Percentiles rank a stretch among this genome's conserved stretches.
phyloP scores from a whole-genome alignment of 805 yeast species.

The Suhomyces sp. region DNA sequence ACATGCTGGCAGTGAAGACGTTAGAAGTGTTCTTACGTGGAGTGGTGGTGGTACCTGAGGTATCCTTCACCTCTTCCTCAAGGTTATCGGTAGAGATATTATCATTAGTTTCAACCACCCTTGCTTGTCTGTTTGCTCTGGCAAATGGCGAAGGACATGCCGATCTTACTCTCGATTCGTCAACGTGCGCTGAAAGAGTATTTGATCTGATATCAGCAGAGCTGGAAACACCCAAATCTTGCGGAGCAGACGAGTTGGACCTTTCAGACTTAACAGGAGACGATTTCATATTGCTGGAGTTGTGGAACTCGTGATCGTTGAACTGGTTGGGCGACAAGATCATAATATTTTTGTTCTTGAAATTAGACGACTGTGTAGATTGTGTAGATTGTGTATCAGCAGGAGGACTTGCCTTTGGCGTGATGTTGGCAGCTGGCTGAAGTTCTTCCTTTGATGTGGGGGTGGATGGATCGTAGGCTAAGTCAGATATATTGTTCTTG shows the following conservation, averaged over 20 bases:
- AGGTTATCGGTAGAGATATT: conserved; percentile 11
- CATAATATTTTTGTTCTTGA: conserved; percentile 27
- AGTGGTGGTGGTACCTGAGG: conserved; percentile 14
- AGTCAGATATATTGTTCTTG: background rate
- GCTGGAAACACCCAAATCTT: background rate
- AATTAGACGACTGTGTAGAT: background rate
- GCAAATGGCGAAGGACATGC: conserved; percentile 41
- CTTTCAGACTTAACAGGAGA: conserved; percentile 1
- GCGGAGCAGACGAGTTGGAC: background rate
- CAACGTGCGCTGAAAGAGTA: conserved; percentile 14
- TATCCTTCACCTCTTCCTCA: conserved; percentile 5
- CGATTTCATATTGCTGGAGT: conserved; percentile 11
- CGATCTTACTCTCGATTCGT: conserved; percentile 21
- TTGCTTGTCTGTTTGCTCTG: conserved; percentile 42
- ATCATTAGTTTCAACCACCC: conserved; percentile 40
- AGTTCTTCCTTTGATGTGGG: background rate
- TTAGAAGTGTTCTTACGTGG: conserved; percentile 10
- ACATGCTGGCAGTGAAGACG: conserved; percentile 6
- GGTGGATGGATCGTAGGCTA: background rate
- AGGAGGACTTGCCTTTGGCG: conserved; percentile 4
- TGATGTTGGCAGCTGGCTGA: conserved; percentile 16
- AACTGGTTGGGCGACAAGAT: conserved; percentile 39
- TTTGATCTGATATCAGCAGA: conserved; percentile 3
- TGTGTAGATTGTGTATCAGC: background rate
- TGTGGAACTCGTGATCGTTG: conserved; percentile 33